Conservation (phyloP, 495 filamentous ascomycete species). For the Penicillium bovifimosum region DNA sequence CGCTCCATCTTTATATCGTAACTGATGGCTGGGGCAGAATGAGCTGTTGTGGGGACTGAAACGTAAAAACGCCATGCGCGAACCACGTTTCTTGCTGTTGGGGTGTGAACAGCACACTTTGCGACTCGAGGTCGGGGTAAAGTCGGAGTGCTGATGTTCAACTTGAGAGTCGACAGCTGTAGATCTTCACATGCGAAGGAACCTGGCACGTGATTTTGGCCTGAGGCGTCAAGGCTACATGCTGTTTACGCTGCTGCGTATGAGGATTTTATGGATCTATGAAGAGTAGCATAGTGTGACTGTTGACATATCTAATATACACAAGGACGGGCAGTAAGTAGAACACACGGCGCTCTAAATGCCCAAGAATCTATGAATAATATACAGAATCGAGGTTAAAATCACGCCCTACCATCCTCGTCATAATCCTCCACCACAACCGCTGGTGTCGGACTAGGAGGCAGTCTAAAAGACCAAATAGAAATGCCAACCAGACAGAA, state of each 20-base stretch:
- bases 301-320: background rate
- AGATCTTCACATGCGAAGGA: conserved; percentile 5
- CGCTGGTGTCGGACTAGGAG: conserved; percentile 17
- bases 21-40: background rate
- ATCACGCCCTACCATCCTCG: conserved; percentile 8
- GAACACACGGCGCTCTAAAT: background rate
- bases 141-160: background rate
- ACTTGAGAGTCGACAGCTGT: background rate
- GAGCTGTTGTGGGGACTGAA: background rate
- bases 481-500: conserved; percentile 36
- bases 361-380: conserved; percentile 6
- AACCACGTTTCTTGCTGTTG: background rate
- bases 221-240: background rate
- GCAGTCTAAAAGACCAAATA: conserved; percentile 36
- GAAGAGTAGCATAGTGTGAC: background rate
- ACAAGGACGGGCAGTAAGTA: too few species aligned
- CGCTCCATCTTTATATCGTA: conserved; percentile 69
- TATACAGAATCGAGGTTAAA: conserved; percentile 14
- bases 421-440: conserved; percentile 26
- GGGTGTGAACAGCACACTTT: background rate
- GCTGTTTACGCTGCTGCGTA: too few species aligned
- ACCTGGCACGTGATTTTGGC: background rate
- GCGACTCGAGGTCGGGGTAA: background rate
- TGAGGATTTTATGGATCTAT: background rate
- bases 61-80: background rate